A percentile compares a stretch with the other conserved stretches of the same genome.
Evolutionary conservation across 2,329 filamentous ascomycete genomes (phyloP).

Genomic region (Ceratocystis colombiana): DNA sequence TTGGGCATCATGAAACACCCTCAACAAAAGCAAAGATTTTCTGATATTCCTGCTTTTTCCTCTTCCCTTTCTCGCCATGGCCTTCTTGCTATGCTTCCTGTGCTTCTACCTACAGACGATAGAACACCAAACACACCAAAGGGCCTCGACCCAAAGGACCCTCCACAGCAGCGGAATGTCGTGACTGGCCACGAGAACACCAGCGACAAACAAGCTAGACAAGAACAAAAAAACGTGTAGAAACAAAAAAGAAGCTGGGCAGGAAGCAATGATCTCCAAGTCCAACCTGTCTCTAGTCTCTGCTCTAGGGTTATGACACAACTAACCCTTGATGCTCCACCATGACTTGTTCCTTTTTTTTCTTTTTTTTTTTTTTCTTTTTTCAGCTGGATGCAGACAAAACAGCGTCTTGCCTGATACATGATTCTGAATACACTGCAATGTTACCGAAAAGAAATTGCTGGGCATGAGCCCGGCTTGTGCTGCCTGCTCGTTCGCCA

Average conservation of each 20-base stretch:
- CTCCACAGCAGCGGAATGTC: too few species aligned
- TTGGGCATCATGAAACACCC: constrained; percentile 12
- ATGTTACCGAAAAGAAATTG: neutral
- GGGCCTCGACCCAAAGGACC: too few species aligned
- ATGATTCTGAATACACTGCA: neutral
- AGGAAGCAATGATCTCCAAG: too few species aligned
- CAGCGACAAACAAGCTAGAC: too few species aligned
- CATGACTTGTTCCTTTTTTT: neutral
- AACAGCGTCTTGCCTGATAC: neutral
- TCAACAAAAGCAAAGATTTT: neutral
- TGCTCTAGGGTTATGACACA: neutral
- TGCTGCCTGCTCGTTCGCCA: neutral
- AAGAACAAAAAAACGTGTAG: too few species aligned
- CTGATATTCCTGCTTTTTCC: neutral
- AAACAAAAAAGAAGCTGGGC: too few species aligned
- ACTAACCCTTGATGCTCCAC: neutral
- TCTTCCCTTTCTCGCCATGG: neutral
- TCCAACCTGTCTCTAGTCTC: too few species aligned
- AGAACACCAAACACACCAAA: too few species aligned
- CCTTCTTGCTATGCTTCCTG: too few species aligned
- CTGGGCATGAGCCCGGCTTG: neutral
- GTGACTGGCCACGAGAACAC: too few species aligned
- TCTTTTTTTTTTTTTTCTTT: neutral
- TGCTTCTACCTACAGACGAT: too few species aligned
- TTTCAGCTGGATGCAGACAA: neutral